Evolutionary conservation across 116 monocot genomes (phyloP).

Genomic region (Zostera marina): DNA sequence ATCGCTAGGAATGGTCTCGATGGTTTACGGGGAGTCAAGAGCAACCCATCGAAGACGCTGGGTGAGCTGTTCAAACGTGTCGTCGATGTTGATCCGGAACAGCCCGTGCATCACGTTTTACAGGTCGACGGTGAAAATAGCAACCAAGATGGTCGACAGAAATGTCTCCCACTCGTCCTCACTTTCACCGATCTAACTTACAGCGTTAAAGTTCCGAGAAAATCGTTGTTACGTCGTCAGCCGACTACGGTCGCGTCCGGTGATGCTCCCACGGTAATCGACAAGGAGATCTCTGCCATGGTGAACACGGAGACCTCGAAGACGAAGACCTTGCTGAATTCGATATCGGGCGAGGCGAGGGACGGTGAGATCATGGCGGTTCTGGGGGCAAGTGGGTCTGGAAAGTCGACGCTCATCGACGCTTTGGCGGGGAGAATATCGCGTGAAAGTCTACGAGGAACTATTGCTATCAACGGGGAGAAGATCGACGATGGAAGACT

Average conservation of each 20-base stretch:
- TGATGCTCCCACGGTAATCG: background rate
- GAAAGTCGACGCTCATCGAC: slow-evolving; percentile 66
- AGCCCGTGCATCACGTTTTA: slow-evolving; percentile 4
- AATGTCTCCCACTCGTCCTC: slow-evolving; percentile 16
- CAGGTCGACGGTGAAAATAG: slow-evolving; percentile 17
- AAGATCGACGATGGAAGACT: slow-evolving; percentile 12
- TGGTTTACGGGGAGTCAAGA: background rate
- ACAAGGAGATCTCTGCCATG: background rate
- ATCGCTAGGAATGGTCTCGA: slow-evolving; percentile 9
- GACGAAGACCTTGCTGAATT: slow-evolving; percentile 32
- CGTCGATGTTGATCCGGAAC: slow-evolving; percentile 7
- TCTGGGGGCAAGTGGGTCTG: slow-evolving; percentile 54
- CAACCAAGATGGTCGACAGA: background rate
- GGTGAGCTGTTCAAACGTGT: slow-evolving; percentile 35
- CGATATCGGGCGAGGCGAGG: slow-evolving; percentile 38
- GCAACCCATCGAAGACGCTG: slow-evolving; percentile 12
- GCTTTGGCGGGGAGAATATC: slow-evolving; percentile 47
- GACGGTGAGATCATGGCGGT: slow-evolving; percentile 68
- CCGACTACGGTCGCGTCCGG: slow-evolving; percentile 1
- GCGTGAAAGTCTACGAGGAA: slow-evolving; percentile 27
- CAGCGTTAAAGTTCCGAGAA: slow-evolving; percentile 24
- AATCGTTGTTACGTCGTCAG: slow-evolving; percentile 1
- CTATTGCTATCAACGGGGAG: slow-evolving; percentile 47
- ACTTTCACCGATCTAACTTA: slow-evolving; percentile 34
- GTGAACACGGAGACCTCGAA: background rate